phyloP scores from a whole-genome alignment of 257 asterid genomes.

The Solanum pennellii region DNA sequence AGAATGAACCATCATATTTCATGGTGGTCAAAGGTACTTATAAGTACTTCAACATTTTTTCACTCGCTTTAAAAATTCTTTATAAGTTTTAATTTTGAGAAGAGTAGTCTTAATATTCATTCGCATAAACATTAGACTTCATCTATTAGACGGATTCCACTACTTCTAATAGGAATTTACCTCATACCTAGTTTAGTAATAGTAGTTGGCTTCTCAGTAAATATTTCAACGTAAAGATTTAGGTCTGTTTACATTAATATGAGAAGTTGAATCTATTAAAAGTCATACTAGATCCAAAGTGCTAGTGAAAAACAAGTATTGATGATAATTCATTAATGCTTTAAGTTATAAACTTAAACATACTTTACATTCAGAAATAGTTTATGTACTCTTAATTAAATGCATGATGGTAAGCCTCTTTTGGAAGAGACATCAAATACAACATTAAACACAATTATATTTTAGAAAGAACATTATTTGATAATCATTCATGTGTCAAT shows the following conservation, averaged over 20 bases:
- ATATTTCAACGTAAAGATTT: background rate
- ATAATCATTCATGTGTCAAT: background rate
- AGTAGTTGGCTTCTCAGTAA: background rate
- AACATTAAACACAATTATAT: background rate
- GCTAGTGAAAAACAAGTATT: background rate
- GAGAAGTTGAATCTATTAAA: background rate
- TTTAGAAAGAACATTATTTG: background rate
- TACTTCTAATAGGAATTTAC: background rate
- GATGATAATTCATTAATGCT: background rate
- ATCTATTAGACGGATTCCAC: background rate
- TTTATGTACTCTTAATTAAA: background rate
- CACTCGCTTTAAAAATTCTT: too few species aligned
- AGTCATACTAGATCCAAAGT: background rate
- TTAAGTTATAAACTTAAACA: background rate
- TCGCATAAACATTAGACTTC: background rate
- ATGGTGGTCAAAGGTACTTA: background rate
- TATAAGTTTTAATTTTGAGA: background rate
- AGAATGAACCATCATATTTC: background rate
- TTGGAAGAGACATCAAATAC: background rate
- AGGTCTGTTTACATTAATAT: background rate
- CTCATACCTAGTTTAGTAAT: background rate
- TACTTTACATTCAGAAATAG: background rate
- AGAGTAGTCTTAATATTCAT: background rate
- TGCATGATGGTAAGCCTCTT: background rate
- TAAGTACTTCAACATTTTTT: too few species aligned